These are phyloP conservation scores for Trypanosoma melophagium DNA, from an alignment of 208 protist species.

Conservation along the genomic window DNA sequence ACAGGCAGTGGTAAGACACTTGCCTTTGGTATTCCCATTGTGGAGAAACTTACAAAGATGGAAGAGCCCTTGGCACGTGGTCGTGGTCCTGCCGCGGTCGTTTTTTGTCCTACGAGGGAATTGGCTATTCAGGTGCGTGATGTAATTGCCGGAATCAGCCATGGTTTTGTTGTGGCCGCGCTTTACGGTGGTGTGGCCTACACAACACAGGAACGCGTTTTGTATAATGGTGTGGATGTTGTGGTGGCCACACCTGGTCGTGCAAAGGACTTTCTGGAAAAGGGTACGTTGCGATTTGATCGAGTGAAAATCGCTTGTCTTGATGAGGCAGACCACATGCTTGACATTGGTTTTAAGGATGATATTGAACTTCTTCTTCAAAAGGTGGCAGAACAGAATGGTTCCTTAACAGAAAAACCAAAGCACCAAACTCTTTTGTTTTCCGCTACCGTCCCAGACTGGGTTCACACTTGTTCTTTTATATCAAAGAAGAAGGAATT, in stretches of 20 bases:
- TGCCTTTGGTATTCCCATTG: constrained; percentile 91
- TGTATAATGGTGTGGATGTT: constrained; percentile 97
- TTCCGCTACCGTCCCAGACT: constrained; percentile 92
- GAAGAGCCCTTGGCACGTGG: constrained; percentile 37
- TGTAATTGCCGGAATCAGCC: constrained; percentile 74
- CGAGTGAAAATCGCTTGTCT: constrained; percentile 93
- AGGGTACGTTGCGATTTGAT: constrained; percentile 93
- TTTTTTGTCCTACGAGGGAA: constrained; percentile 98
- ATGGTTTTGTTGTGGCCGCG: constrained; percentile 91
- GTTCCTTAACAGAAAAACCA: constrained; percentile 80
- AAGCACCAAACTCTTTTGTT: constrained; percentile 93
- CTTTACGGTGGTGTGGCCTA: constrained; percentile 95
- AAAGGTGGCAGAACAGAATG: constrained; percentile 88
- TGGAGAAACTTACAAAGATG: constrained; percentile 73
- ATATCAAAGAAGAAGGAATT: constrained; percentile 88
- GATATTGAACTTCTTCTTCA: constrained; percentile 95
- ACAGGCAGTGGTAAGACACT: constrained; percentile 96
- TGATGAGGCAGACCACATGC: constrained; percentile 98
- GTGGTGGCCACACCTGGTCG: constrained; percentile 98
- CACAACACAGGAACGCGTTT: constrained; percentile 87
- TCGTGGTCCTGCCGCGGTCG: constrained; percentile 84
- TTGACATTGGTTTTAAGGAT: constrained; percentile 98
- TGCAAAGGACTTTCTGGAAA: constrained; percentile 98
- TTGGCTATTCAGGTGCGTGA: constrained; percentile 98
- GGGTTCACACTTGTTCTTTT: constrained; percentile 85